These are phyloP conservation scores for Thraustochytrium striatum DNA, from an alignment of 352 stramenopile genomes.

Conservation along the genomic window DNA sequence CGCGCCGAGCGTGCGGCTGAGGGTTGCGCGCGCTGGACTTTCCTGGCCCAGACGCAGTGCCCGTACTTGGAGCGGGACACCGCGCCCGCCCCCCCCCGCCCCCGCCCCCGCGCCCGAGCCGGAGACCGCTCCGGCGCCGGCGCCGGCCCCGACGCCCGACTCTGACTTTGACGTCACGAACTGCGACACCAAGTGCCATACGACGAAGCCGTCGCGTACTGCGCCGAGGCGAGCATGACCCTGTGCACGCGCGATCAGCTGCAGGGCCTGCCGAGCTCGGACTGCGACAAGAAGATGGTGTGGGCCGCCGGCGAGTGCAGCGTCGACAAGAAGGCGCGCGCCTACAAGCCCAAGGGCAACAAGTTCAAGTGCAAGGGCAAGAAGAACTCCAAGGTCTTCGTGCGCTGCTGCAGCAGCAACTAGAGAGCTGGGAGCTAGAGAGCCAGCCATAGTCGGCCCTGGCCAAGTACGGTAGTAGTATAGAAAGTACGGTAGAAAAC, in stretches of 20 bases:
- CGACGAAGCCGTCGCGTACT: not conserved
- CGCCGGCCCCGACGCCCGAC: not conserved
- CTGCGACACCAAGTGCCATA: not conserved
- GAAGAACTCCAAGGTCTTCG: not conserved
- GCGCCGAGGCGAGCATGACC: not conserved
- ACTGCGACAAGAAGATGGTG: not conserved
- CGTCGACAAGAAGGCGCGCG: not conserved
- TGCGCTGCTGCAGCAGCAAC: not conserved
- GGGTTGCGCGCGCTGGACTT: not conserved
- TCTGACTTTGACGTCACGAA: not conserved
- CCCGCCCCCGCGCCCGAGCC: not conserved
- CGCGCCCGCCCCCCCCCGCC: not conserved
- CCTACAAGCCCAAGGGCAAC: not conserved
- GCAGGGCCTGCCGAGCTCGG: not conserved
- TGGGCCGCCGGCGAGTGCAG: constrained; percentile 1
- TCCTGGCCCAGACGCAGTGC: not conserved
- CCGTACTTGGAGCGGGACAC: not conserved
- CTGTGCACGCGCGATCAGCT: not conserved
- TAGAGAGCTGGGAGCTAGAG: not conserved
- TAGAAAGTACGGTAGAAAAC: not conserved
- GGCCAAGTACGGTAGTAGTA: not conserved
- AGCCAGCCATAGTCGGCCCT: too few species aligned
- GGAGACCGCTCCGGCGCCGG: not conserved
- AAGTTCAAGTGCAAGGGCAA: not conserved
- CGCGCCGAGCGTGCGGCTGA: not conserved